Evolutionary conservation across 495 filamentous ascomycete genomes (phyloP).

Genomic region (Aspergillus baeticus): DNA sequence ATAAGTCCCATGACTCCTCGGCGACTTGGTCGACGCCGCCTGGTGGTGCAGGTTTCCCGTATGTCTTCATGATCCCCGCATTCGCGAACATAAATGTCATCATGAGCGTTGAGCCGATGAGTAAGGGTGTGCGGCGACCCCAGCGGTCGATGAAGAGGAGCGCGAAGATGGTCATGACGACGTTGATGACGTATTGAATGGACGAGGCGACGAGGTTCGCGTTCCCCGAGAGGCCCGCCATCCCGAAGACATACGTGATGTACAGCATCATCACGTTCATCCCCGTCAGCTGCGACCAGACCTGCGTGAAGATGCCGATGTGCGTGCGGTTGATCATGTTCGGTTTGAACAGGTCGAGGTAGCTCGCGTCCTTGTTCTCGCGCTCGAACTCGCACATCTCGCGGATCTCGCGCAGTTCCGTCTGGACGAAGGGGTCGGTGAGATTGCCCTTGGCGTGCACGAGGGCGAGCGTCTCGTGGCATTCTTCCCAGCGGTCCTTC

Average conservation of each 20-base stretch:
- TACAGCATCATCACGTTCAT: slow-evolving; percentile 79
- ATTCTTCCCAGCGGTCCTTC: slow-evolving; percentile 74
- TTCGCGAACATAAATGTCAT: slow-evolving; percentile 66
- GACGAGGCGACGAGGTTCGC: slow-evolving; percentile 57
- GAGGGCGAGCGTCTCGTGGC: slow-evolving; percentile 58
- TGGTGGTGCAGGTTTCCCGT: slow-evolving; percentile 48
- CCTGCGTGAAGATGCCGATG: slow-evolving; percentile 73
- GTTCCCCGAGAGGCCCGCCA: slow-evolving; percentile 36
- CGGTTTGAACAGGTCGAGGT: slow-evolving; percentile 66
- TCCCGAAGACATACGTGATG: slow-evolving; percentile 38
- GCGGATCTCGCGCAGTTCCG: slow-evolving; percentile 69
- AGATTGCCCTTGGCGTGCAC: slow-evolving; percentile 71
- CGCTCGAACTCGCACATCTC: slow-evolving; percentile 70
- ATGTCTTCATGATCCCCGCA: slow-evolving; percentile 58
- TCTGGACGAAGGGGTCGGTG: slow-evolving; percentile 58
- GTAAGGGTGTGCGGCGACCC: slow-evolving; percentile 61
- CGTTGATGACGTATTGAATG: slow-evolving; percentile 68
- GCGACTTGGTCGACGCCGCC: slow-evolving; percentile 38
- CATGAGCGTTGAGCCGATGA: slow-evolving; percentile 68
- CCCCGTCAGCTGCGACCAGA: slow-evolving; percentile 81
- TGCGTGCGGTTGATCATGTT: slow-evolving; percentile 70
- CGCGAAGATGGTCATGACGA: slow-evolving; percentile 52
- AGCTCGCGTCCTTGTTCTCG: slow-evolving; percentile 57
- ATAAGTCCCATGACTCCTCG: slow-evolving; percentile 37
- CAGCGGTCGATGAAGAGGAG: slow-evolving; percentile 59